A percentile compares a stretch with the other conserved stretches of the same genome.
Conservation (phyloP, 2,329 filamentous ascomycete genomes). For the Albifimbria verrucaria region DNA sequence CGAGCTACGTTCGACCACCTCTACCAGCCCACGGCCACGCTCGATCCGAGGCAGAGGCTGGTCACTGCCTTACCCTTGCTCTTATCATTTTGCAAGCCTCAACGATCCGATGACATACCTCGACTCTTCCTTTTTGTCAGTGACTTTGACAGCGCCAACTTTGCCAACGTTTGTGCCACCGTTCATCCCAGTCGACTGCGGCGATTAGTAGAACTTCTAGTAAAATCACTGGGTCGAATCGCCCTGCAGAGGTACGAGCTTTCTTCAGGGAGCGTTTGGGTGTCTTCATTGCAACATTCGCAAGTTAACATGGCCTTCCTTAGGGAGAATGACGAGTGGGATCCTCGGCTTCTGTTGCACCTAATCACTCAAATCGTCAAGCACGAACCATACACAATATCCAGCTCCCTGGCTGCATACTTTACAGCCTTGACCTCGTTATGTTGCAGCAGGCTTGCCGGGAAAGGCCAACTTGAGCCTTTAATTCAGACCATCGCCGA, state of each 20-base stretch:
- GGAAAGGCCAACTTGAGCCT: neutral
- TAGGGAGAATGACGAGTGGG: constrained; percentile 6
- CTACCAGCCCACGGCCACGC: constrained; percentile 38
- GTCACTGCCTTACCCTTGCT: constrained; percentile 44
- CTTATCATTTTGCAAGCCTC: constrained; percentile 45
- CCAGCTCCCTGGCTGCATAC: constrained; percentile 28
- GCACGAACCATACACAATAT: constrained; percentile 16
- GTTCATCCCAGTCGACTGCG: constrained; percentile 27
- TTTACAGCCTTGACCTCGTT: constrained; percentile 37
- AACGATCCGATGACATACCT: constrained; percentile 41
- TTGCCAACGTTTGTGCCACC: constrained; percentile 30
- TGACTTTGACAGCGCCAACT: constrained; percentile 37
- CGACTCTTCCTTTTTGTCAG: constrained; percentile 43
- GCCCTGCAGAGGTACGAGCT: constrained; percentile 21
- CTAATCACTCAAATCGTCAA: constrained; percentile 28
- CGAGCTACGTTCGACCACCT: constrained; percentile 61
- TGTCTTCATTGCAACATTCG: too few species aligned
- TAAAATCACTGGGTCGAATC: constrained; percentile 27
- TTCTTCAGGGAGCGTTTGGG: too few species aligned
- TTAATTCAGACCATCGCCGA: constrained; percentile 5
- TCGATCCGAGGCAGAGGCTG: constrained; percentile 31
- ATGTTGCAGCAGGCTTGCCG: constrained; percentile 22
- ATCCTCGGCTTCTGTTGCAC: constrained; percentile 24
- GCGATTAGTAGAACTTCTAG: constrained; percentile 32
- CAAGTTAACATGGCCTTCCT: too few species aligned